Evolutionary conservation across 306 rosid genomes (phyloP).

Genomic region (Casuarina glauca): DNA sequence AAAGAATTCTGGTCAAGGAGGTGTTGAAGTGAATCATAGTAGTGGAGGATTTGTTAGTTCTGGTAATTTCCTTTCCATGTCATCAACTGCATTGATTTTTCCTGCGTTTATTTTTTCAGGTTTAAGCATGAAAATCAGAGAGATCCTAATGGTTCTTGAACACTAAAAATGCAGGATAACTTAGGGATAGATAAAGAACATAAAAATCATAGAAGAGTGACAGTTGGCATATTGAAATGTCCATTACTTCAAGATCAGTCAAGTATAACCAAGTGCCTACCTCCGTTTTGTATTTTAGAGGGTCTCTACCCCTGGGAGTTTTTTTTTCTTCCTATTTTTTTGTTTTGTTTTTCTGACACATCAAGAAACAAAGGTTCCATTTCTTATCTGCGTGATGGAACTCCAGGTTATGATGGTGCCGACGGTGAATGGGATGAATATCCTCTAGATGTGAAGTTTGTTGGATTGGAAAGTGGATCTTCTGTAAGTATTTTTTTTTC

Average conservation of each 20-base stretch:
- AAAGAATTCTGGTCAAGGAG: background rate
- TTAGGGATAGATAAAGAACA: background rate
- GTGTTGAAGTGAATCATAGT: background rate
- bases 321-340: background rate
- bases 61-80: background rate
- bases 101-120: background rate
- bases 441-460: constrained; percentile 65
- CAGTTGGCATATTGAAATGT: background rate
- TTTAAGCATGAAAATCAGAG: background rate
- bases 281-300: background rate
- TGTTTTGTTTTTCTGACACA: background rate
- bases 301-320: background rate
- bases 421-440: constrained; percentile 81
- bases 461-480: constrained; percentile 76
- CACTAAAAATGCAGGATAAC: background rate
- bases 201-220: background rate
- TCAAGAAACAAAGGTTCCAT: constrained; percentile 6
- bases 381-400: constrained; percentile 20
- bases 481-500: constrained; percentile 49
- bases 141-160: background rate
- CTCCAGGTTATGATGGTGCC: constrained; percentile 67
- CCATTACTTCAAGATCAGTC: background rate
- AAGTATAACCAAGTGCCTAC: background rate
- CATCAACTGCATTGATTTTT: background rate
- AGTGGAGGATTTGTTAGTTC: background rate